Base-by-base conservation (phyloP, 495 filamentous ascomycete species). In the Aspergillus sclerotiicarbonarius region DNA sequence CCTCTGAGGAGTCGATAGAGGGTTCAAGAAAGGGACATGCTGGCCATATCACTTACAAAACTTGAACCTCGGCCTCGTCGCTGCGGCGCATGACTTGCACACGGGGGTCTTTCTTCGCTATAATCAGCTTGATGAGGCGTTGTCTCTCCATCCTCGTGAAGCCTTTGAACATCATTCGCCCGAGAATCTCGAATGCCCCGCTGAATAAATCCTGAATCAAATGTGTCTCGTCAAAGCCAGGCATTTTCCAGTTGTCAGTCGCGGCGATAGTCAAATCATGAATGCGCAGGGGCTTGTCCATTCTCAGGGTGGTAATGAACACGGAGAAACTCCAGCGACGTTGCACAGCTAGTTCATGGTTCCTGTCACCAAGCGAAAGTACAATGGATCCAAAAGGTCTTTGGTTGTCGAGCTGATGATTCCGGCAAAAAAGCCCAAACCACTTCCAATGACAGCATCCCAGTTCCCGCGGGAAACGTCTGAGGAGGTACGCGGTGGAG, bases 1-100 rank as follows among this genome's bases (percentile, higher is more conserved):
- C 58, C 68, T 89, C 47, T 88, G 67, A 76, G 56, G 15, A 29
- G 39, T 15, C 8, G 16, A 48, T 25, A 51, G 8, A 45, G 0
- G 31, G 25, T 18, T 41, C 13, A 6, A n/a, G 12, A n/a, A n/a
- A 15, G n/a, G 13, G 37, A 12, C 13, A 15, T n/a, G 37, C 37
- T 41, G 30, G 33, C 41, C 25, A 50, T 41, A 15, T 8, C 29
- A 39, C 33, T 13, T 33, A 32, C 20, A 25, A 16, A 25, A 57
- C 59, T 65, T 55, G 25, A 25, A 60, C 59, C 46, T 68, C 54
- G 46, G 53, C 62, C 53, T 59, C 58, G 44, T 41, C 66, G 35
- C 63, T 54, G 35, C 45, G 8, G 8, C 52, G 39, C 48, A 57
- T 53, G 25, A 59, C 29, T 46, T 51, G 60, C 25, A 63, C 9